Conservation (phyloP, 2,329 filamentous ascomycete genomes). For the Aurifilum marmelostoma region DNA sequence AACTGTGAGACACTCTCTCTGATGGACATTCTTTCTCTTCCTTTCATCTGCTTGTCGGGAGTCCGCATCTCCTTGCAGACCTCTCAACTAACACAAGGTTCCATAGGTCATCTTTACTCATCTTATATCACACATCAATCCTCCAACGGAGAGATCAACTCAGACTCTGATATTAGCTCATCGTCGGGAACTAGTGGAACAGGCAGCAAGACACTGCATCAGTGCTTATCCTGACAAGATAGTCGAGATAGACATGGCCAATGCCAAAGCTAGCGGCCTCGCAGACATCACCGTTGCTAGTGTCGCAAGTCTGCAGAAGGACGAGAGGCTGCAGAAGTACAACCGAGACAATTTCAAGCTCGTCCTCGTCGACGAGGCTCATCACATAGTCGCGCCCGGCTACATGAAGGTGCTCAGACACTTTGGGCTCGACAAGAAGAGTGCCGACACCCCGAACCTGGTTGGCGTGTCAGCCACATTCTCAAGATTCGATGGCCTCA, state of each 20-base stretch:
- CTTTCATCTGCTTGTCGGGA: no score
- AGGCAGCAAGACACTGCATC: conserved; percentile 84
- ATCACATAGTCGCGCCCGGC: conserved; percentile 86
- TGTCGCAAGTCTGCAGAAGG: conserved; percentile 79
- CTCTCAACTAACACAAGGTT: conserved; percentile 9
- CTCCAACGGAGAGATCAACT: conserved; percentile 59
- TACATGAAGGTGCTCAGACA: conserved; percentile 79
- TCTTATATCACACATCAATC: conserved; percentile 76
- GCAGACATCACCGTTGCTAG: conserved; percentile 96
- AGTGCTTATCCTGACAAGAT: conserved; percentile 77
- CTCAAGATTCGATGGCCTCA: conserved; percentile 79
- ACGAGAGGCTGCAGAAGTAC: conserved; percentile 79
- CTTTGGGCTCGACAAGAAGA: conserved; percentile 65
- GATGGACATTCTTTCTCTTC: no score
- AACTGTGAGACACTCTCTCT: conserved; percentile 62
- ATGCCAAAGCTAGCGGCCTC: conserved; percentile 70
- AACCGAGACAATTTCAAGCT: conserved; percentile 82
- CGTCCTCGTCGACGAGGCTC: conserved; percentile 91
- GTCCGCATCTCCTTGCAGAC: not conserved
- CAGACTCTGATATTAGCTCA: conserved; percentile 92
- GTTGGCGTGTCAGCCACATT: conserved; percentile 85
- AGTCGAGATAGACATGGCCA: conserved; percentile 92
- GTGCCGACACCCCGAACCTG: conserved; percentile 62
- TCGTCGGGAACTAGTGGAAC: conserved; percentile 89
- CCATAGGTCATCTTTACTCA: conserved; percentile 90